Conservation (phyloP, 1,284 basidiomycete species). For the Boletus holoroseus region DNA sequence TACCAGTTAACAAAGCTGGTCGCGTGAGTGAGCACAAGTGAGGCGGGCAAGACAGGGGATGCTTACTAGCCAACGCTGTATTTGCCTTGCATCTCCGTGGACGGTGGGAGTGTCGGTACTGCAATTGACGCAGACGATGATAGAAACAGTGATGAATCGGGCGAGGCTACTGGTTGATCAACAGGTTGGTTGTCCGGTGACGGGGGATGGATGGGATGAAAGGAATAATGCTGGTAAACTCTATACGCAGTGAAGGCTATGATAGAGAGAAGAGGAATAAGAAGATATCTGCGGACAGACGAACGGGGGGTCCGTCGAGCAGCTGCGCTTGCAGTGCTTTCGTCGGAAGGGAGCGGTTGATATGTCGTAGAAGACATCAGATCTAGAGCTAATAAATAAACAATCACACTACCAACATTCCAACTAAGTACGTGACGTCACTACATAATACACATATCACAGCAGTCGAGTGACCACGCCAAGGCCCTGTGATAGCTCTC, state of each 20-base stretch:
- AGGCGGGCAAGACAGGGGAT: constrained; percentile 5
- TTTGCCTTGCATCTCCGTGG: constrained; percentile 43
- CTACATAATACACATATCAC: constrained; percentile 14
- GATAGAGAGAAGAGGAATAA: constrained; percentile 21
- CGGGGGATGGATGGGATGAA: constrained; percentile 4
- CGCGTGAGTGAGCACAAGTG: constrained; percentile 6
- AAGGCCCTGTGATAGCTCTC: constrained; percentile 33
- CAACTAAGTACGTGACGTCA: constrained; percentile 25
- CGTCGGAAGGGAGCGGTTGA: constrained; percentile 23
- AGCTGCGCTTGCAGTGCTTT: constrained; percentile 9
- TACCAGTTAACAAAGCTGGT: constrained; percentile 74
- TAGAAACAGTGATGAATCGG: constrained; percentile 9
- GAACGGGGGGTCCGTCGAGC: constrained; percentile 15
- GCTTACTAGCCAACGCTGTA: constrained; percentile 77
- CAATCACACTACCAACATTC: constrained; percentile 16
- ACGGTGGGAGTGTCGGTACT: constrained; percentile 12
- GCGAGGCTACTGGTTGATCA: constrained; percentile 14
- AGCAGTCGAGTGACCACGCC: constrained; percentile 41
- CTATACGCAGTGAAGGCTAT: constrained; percentile 18
- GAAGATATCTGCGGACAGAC: constrained; percentile 17
- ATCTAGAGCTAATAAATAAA: constrained; percentile 11
- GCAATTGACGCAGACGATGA: constrained; percentile 3
- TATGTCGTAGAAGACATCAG: constrained; percentile 24
- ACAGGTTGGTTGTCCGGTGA: constrained; percentile 12
- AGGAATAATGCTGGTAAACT: constrained; percentile 13